Evolutionary conservation across 345 rosid species (phyloP).

Genomic region (Eucalyptus sp.): DNA sequence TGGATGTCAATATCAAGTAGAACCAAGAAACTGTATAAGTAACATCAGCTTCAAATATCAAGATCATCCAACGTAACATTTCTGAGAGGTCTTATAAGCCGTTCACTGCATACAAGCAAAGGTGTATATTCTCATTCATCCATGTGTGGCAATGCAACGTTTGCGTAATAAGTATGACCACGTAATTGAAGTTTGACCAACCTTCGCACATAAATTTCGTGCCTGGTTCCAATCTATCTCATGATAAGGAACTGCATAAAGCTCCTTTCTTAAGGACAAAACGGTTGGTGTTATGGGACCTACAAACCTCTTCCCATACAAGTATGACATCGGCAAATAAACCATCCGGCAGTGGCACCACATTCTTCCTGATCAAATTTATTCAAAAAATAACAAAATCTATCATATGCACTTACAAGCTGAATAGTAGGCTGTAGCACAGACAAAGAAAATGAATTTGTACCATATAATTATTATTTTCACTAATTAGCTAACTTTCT

Average conservation of each 20-base stretch:
- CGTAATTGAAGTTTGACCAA: conserved; percentile 16
- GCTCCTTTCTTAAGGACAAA: conserved; percentile 83
- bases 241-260: conserved; percentile 69
- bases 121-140: background rate
- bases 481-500: background rate
- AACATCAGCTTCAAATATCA: background rate
- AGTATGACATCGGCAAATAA: conserved; percentile 93
- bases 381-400: background rate
- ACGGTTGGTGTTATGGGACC: conserved; percentile 86
- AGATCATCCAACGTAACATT: background rate
- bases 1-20: background rate
- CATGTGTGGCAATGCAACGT: background rate
- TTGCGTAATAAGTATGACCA: background rate
- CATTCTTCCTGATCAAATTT: conserved; percentile 72
- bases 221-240: conserved; percentile 84
- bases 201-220: conserved; percentile 90
- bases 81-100: background rate
- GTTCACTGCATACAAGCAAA: background rate
- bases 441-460: background rate
- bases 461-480: background rate
- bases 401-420: background rate
- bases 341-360: conserved; percentile 99
- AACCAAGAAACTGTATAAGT: background rate
- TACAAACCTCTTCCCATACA: conserved; percentile 91
- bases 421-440: background rate